Evolutionary conservation across 2,329 filamentous ascomycete species (phyloP).

Genomic region (Gremmenia infestans): DNA sequence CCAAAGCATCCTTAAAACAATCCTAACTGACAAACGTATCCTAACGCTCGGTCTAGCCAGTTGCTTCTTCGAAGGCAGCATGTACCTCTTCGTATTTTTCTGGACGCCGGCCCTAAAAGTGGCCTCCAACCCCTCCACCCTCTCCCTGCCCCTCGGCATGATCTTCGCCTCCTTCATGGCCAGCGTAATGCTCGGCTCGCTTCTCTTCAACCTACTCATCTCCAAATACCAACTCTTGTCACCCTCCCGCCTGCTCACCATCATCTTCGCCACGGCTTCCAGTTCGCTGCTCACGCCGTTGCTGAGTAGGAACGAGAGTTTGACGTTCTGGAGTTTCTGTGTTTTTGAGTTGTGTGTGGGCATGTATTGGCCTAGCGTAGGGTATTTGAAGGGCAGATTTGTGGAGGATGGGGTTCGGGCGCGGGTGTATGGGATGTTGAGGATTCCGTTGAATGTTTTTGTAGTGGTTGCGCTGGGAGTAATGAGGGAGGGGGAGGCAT

Average conservation of each 20-base stretch:
- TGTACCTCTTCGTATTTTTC: conserved; percentile 61
- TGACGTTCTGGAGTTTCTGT: conserved; percentile 52
- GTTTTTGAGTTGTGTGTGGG: conserved; percentile 53
- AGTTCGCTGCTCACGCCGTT: conserved; percentile 38
- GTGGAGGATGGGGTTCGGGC: conserved; percentile 51
- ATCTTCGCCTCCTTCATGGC: conserved; percentile 56
- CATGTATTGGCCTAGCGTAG: conserved; percentile 53
- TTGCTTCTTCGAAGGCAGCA: conserved; percentile 55
- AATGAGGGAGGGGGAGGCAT: conserved; percentile 38
- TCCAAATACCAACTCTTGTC: conserved; percentile 27
- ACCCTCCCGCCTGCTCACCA: conserved; percentile 32
- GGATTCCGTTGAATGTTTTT: conserved; percentile 54
- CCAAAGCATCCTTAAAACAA: conserved; percentile 17
- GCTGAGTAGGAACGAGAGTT: conserved; percentile 37
- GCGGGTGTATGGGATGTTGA: conserved; percentile 51
- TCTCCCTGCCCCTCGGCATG: conserved; percentile 40
- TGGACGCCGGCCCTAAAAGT: conserved; percentile 52
- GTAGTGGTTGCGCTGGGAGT: conserved; percentile 46
- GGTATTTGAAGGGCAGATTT: conserved; percentile 47
- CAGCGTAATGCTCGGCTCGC: conserved; percentile 53
- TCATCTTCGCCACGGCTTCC: conserved; percentile 36
- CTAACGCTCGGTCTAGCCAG: conserved; percentile 47
- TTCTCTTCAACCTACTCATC: conserved; percentile 42
- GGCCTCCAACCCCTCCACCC: conserved; percentile 36
- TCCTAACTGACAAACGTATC: conserved; percentile 41